Percentiles rank a stretch among this genome's conserved stretches.
Conservation (phyloP, 495 filamentous ascomycete genomes). For the Stereocaulon alpinum region DNA sequence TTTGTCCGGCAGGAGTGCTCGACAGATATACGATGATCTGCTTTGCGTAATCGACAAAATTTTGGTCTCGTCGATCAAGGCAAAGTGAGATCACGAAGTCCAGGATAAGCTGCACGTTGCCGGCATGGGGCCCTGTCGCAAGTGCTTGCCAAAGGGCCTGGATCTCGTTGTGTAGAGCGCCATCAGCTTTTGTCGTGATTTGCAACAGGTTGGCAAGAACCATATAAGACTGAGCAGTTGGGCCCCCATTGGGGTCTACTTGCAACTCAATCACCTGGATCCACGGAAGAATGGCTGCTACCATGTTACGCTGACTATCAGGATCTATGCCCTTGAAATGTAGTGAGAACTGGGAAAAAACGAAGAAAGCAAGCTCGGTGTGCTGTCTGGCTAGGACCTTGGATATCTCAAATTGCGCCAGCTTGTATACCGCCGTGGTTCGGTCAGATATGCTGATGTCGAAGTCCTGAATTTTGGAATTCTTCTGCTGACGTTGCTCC, state of each 20-base stretch:
- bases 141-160: constrained; percentile 96
- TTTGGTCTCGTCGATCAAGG: constrained; percentile 86
- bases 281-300: constrained; percentile 91
- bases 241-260: constrained; percentile 87
- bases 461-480: constrained; percentile 87
- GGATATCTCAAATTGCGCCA: constrained; percentile 93
- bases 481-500: constrained; percentile 75
- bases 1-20: constrained; percentile 78
- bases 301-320: constrained; percentile 81
- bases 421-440: constrained; percentile 94
- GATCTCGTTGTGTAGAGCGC: constrained; percentile 84
- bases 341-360: constrained; percentile 87
- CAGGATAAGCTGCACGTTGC: constrained; percentile 89
- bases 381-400: constrained; percentile 82
- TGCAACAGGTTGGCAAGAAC: constrained; percentile 91
- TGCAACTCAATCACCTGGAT: constrained; percentile 89
- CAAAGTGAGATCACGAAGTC: constrained; percentile 94
- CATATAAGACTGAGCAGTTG: constrained; percentile 85
- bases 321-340: constrained; percentile 80
- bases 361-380: constrained; percentile 75
- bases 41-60: constrained; percentile 94
- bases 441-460: constrained; percentile 98
- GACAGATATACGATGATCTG: constrained; percentile 95
- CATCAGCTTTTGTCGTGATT: constrained; percentile 87
- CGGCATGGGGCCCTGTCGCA: constrained; percentile 82